Base-by-base conservation (phyloP, 2,329 filamentous ascomycete species). In the Cytospora mali region DNA sequence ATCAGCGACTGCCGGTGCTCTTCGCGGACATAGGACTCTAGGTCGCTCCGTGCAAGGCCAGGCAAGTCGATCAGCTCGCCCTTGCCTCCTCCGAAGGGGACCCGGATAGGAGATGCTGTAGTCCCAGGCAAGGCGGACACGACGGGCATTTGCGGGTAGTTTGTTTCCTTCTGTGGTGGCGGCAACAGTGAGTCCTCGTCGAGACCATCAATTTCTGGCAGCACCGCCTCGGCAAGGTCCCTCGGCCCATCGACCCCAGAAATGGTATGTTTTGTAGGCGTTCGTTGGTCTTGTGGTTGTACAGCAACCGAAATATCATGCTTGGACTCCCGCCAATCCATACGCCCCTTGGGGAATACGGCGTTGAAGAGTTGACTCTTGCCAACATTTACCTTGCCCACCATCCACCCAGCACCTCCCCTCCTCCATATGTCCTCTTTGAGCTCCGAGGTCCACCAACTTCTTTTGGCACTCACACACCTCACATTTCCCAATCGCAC, bases 321-420 rank as follows among this genome's bases (percentile, higher is more conserved):
- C 61, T 74, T 69, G 70, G 75, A 58, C 70, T 74, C 70, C 2
- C 70, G 68, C 62, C 71, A 71, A 64, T 76, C 80, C 77, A 81
- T 82, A 39, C 81, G 81, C 28, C 87, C 88, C 80, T 90, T 94
- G 4, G 96, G 94, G 70, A 93, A 97, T 9, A 97, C 87, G 5
- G 88, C 85, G 69, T 95, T 88, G 65, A 98, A 96, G 2, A 99
- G 83, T 71, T 90, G 89, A 69, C 94, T 98, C 77, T 99, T 99
- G 27, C 95, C 96, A 2, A 98, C 96, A 72, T 99, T 99, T 66
- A 93, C 92, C 75, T 97, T 98, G n/a, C 95, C 95, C 3, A 99
- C 90, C 81, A 99, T 88, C 94, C 95, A 99, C 18, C 91, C 89
- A 18, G 88, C 95, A 5, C 94, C 94, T 4, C 92, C 93, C 55